These are phyloP conservation scores for Arabidopsis hybrid DNA, from an alignment of 441 rosid species.

Conservation along the genomic window DNA sequence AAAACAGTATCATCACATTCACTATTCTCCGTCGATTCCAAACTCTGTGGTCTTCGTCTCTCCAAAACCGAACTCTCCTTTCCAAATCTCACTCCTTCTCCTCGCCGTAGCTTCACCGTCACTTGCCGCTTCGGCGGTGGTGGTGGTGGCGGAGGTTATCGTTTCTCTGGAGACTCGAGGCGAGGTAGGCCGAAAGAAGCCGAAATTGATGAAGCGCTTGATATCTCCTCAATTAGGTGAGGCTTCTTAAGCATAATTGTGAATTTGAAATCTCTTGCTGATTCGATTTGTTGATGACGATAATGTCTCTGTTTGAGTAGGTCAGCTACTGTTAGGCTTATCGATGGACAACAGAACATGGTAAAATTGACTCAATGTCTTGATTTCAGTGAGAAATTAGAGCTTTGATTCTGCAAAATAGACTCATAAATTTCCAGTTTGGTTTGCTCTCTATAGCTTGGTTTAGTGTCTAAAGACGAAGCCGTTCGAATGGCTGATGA, in stretches of 20 bases:
- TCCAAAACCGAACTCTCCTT: slow-evolving; percentile 38
- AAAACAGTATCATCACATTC: slow-evolving; percentile 34
- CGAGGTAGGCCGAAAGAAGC: slow-evolving; percentile 53
- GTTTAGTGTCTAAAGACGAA: slow-evolving; percentile 70
- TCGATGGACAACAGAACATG: slow-evolving; percentile 81
- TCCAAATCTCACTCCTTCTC: slow-evolving; percentile 39
- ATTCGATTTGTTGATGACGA: slow-evolving; percentile 19
- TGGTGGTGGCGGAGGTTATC: slow-evolving; percentile 50
- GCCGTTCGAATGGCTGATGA: slow-evolving; percentile 90
- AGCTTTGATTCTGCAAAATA: slow-evolving; percentile 26
- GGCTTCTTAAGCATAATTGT: neutral
- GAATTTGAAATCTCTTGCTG: neutral
- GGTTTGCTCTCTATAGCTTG: slow-evolving; percentile 60
- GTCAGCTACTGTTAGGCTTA: slow-evolving; percentile 82
- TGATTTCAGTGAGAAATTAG: neutral
- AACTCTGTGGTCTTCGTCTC: slow-evolving; percentile 55
- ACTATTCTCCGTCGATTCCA: slow-evolving; percentile 52
- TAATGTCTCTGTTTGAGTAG: slow-evolving; percentile 46
- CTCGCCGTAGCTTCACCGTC: slow-evolving; percentile 44
- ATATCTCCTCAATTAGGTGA: slow-evolving; percentile 67
- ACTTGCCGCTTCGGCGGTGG: slow-evolving; percentile 70
- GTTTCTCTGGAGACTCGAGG: slow-evolving; percentile 53
- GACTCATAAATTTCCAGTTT: slow-evolving; percentile 22
- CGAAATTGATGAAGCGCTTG: slow-evolving; percentile 70
- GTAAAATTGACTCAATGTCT: slow-evolving; percentile 46